phyloP scores from a whole-genome alignment of 805 yeast genomes.

The Yarrowia sp. region DNA sequence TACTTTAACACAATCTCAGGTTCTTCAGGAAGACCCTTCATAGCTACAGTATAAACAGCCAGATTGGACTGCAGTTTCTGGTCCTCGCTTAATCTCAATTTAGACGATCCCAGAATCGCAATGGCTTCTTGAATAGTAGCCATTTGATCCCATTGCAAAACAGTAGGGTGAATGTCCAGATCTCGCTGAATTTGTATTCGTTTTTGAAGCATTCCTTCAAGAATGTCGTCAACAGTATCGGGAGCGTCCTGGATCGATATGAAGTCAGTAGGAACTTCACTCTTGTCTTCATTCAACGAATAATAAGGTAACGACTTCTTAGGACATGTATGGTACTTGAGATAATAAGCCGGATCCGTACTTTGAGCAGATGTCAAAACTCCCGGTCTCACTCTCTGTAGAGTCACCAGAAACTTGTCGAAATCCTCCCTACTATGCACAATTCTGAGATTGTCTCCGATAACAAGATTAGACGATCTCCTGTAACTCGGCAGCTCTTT shows the following conservation, averaged over 20 bases:
- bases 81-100: background rate
- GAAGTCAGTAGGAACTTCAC: background rate
- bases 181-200: slow-evolving; percentile 5
- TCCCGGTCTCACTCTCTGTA: background rate
- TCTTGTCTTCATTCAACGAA: background rate
- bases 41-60: background rate
- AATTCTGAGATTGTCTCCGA: slow-evolving; percentile 2
- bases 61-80: background rate
- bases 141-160: background rate
- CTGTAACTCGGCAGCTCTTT: background rate
- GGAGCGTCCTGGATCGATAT: slow-evolving; percentile 5
- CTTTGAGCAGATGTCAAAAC: too few species aligned
- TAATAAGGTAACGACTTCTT: background rate
- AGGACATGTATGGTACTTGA: background rate
- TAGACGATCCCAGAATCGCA: background rate
- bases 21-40: background rate
- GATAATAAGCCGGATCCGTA: background rate
- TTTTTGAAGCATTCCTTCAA: background rate
- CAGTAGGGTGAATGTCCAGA: background rate
- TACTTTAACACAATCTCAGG: slow-evolving; percentile 1
- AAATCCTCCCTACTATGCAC: slow-evolving; percentile 1
- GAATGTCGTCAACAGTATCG: background rate
- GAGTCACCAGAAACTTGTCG: background rate
- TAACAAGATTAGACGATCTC: background rate
- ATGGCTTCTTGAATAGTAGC: background rate